phyloP scores from a whole-genome alignment of 495 filamentous ascomycete genomes.

The Hypoxylon fuscum region DNA sequence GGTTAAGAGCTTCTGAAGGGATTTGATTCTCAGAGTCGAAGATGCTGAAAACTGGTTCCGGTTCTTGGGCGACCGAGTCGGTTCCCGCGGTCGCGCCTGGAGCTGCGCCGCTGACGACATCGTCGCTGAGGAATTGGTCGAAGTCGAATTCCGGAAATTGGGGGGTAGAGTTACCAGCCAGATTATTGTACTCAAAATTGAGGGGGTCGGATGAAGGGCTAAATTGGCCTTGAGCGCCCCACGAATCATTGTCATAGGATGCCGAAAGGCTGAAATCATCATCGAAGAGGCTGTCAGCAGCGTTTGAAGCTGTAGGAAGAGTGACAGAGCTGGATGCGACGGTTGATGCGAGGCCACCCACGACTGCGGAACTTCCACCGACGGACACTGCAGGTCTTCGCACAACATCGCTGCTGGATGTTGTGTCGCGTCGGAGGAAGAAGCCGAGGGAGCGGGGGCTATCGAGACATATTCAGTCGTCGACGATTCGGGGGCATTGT shows the following conservation, averaged over 20 bases:
- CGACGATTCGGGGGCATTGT: conserved; percentile 24
- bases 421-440: conserved; percentile 95
- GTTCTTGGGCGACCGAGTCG: conserved; percentile 45
- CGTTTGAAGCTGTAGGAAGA: conserved; percentile 70
- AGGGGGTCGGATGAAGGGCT: conserved; percentile 71
- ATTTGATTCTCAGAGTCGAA: conserved; percentile 59
- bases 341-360: conserved; percentile 66
- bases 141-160: conserved; percentile 61
- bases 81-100: conserved; percentile 46
- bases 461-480: conserved; percentile 38
- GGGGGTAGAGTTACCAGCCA: conserved; percentile 82
- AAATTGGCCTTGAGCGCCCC: conserved; percentile 79
- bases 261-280: conserved; percentile 68
- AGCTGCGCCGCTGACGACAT: conserved; percentile 53
- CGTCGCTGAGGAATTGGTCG: conserved; percentile 63
- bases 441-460: conserved; percentile 53
- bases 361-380: conserved; percentile 66
- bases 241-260: conserved; percentile 70
- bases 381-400: conserved; percentile 99
- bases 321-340: conserved; percentile 61
- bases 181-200: conserved; percentile 82
- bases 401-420: conserved; percentile 99
- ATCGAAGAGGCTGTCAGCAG: conserved; percentile 74
- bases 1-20: conserved; percentile 67
- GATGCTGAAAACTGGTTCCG: conserved; percentile 45